Evolutionary conservation across 1,284 basidiomycete species (phyloP).

Genomic region (Austroboletus novae-zelandiae): DNA sequence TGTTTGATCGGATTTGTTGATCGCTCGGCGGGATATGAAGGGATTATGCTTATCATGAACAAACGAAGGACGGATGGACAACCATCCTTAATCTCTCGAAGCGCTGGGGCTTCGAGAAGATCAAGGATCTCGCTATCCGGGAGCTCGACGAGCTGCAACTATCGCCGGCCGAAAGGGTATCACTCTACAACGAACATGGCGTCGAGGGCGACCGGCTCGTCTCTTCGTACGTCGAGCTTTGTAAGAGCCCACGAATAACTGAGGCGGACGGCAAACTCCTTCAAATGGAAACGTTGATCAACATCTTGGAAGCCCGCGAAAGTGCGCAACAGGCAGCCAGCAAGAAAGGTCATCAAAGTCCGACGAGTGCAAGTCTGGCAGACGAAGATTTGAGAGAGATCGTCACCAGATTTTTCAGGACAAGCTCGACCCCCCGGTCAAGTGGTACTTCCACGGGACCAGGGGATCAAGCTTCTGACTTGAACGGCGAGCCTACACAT

Average conservation of each 20-base stretch:
- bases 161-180: conserved; percentile 38
- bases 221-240: conserved; percentile 35
- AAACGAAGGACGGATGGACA: conserved; percentile 24
- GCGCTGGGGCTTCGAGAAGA: conserved; percentile 27
- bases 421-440: conserved; percentile 12
- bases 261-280: conserved; percentile 54
- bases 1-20: not conserved
- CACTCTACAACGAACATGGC: conserved; percentile 36
- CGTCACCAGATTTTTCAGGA: conserved; percentile 24
- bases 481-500: conserved; percentile 3
- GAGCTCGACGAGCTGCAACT: conserved; percentile 31
- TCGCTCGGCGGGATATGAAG: conserved; percentile 1
- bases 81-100: conserved; percentile 29
- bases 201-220: conserved; percentile 34
- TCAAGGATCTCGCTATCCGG: conserved; percentile 24
- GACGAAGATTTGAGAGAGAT: conserved; percentile 39
- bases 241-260: conserved; percentile 44
- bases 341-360: conserved; percentile 9
- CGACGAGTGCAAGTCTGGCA: conserved; percentile 37
- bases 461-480: conserved; percentile 20
- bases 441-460: conserved; percentile 19
- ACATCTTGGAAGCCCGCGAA: conserved; percentile 59
- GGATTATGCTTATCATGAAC: conserved; percentile 25
- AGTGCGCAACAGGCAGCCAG: too few species aligned
- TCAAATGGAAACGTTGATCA: conserved; percentile 56